These are phyloP conservation scores for Verticillium tricorpus DNA, from an alignment of 2,329 filamentous ascomycete genomes.

Conservation along the genomic window DNA sequence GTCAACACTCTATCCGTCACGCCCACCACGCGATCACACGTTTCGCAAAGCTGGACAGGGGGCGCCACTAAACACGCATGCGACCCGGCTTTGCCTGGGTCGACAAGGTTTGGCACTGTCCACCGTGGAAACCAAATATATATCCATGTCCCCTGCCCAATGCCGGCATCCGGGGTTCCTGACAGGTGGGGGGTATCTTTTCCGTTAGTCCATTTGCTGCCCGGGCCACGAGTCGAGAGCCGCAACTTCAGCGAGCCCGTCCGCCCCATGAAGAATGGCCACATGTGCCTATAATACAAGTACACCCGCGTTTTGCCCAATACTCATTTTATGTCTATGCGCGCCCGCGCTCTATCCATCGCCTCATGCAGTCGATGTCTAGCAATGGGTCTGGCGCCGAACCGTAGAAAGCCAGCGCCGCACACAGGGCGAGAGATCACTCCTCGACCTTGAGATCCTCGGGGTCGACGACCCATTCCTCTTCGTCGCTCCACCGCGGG, in stretches of 20 bases:
- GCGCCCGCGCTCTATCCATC: not conserved
- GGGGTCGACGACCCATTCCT: conserved; percentile 46
- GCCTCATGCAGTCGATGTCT: not conserved
- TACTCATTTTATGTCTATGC: not conserved
- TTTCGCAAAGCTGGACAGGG: too few relatives aligned
- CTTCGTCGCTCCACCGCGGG: conserved; percentile 53
- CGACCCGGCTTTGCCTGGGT: too few relatives aligned
- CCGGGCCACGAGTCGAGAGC: not conserved
- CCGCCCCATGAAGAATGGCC: not conserved
- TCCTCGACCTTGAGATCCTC: conserved; percentile 23
- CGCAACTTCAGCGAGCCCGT: not conserved
- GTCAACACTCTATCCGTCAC: too few relatives aligned
- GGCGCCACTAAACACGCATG: too few relatives aligned
- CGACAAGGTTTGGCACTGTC: too few relatives aligned
- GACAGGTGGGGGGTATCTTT: not conserved
- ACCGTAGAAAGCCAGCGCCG: not conserved
- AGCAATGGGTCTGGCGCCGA: not conserved
- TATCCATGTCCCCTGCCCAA: too few relatives aligned
- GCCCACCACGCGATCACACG: too few relatives aligned
- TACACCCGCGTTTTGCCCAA: not conserved
- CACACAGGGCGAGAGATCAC: not conserved
- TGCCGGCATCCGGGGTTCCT: too few relatives aligned
- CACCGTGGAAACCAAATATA: too few relatives aligned
- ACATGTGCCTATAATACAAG: not conserved
- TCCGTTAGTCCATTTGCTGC: not conserved